These are phyloP conservation scores for Candida sp. DNA, from an alignment of 1,139 yeast species.

Conservation along the genomic window DNA sequence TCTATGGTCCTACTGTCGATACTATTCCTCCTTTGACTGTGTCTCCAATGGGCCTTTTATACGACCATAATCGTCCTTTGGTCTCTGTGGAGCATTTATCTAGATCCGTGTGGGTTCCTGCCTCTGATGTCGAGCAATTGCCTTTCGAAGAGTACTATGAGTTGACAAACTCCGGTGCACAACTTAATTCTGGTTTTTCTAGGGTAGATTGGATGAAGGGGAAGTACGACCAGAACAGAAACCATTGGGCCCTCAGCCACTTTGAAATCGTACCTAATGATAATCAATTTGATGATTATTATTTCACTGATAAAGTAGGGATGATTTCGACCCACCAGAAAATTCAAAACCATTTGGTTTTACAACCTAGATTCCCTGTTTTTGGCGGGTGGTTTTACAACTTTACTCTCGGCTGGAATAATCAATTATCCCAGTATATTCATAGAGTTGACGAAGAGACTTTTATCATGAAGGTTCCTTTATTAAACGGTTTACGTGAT, in stretches of 20 bases:
- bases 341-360: conserved; percentile 45
- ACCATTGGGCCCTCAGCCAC: conserved; percentile 50
- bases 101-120: conserved; percentile 74
- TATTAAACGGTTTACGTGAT: conserved; percentile 71
- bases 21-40: conserved; percentile 44
- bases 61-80: conserved; percentile 66
- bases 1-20: conserved; percentile 54
- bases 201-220: conserved; percentile 73
- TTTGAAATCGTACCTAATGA: conserved; percentile 50
- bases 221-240: conserved; percentile 36
- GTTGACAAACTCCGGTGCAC: conserved; percentile 73
- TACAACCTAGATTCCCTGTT: conserved; percentile 87
- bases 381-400: conserved; percentile 97
- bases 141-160: conserved; percentile 84
- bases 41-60: conserved; percentile 53
- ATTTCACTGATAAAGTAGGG: conserved; percentile 87
- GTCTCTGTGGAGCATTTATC: conserved; percentile 55
- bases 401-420: conserved; percentile 92
- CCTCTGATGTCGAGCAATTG: conserved; percentile 34
- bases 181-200: conserved; percentile 64
- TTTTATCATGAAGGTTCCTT: conserved; percentile 65
- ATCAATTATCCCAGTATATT: conserved; percentile 51
- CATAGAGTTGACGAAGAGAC: conserved; percentile 44
- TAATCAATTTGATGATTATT: conserved; percentile 56
- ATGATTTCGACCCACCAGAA: conserved; percentile 82